Percentiles rank a stretch among this genome's conserved stretches.
phyloP scores from a whole-genome alignment of 1,284 basidiomycete species.

The Ceratobasidium sp. region DNA sequence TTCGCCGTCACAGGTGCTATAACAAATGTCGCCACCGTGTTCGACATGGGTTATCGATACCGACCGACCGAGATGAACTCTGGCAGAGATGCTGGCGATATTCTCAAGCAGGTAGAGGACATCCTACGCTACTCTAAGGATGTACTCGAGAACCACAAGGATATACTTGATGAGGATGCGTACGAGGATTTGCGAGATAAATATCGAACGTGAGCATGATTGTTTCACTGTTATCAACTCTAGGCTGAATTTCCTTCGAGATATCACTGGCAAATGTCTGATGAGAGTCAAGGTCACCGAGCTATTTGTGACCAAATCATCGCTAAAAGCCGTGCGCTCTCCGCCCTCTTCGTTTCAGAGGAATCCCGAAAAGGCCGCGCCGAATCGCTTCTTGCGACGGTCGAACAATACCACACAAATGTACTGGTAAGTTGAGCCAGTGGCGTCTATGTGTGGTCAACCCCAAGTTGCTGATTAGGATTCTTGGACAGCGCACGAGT shows the following conservation, averaged over 20 bases:
- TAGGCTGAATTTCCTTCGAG: constrained; percentile 6
- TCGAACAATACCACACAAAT: constrained; percentile 7
- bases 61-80: background rate
- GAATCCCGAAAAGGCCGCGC: constrained; percentile 15
- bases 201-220: constrained; percentile 12
- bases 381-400: background rate
- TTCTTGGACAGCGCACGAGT: background rate
- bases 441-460: background rate
- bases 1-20: constrained; percentile 20
- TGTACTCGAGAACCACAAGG: constrained; percentile 37
- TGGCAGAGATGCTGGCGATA: background rate
- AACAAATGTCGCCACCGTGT: constrained; percentile 20
- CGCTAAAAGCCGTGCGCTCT: constrained; percentile 25
- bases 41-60: constrained; percentile 20
- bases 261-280: constrained; percentile 40
- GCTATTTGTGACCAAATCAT: constrained; percentile 27
- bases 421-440: constrained; percentile 22
- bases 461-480: too few species aligned
- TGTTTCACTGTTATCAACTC: background rate
- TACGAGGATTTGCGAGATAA: constrained; percentile 10
- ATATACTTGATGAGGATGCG: background rate
- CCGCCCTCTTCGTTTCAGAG: constrained; percentile 16
- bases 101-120: constrained; percentile 29
- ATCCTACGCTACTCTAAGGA: constrained; percentile 14
- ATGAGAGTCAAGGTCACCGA: constrained; percentile 25